Evolutionary conservation across 495 filamentous ascomycete species (phyloP).

Genomic region (Talaromyces ruber): DNA sequence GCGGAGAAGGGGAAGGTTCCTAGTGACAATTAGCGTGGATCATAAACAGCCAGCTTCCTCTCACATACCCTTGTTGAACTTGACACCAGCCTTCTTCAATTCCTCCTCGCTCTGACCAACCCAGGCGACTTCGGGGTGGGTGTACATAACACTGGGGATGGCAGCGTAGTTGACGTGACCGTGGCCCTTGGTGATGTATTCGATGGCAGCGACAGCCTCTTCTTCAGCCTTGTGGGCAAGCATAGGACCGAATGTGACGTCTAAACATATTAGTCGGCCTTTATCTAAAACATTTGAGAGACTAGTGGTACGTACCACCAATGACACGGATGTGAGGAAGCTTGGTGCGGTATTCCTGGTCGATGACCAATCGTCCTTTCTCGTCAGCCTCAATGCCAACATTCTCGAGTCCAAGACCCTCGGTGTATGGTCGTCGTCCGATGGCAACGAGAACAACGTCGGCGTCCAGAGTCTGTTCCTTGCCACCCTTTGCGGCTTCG

Average conservation of each 20-base stretch:
- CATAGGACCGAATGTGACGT: constrained; percentile 98
- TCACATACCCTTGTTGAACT: constrained; percentile 67
- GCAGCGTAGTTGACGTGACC: constrained; percentile 98
- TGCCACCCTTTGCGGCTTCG: constrained; percentile 93
- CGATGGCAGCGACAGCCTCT: constrained; percentile 86
- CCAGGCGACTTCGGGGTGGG: constrained; percentile 96
- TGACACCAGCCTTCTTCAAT: constrained; percentile 77
- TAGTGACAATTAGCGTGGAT: neutral
- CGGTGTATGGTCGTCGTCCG: constrained; percentile 89
- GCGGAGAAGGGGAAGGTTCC: constrained; percentile 87
- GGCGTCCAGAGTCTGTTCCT: constrained; percentile 83
- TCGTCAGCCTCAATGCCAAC: constrained; percentile 92
- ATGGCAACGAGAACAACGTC: constrained; percentile 97
- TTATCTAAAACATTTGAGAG: too few relatives aligned
- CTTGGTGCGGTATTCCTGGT: constrained; percentile 97
- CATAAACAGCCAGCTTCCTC: neutral
- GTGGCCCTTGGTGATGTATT: constrained; percentile 95
- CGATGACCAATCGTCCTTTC: constrained; percentile 87
- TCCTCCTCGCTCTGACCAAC: constrained; percentile 97
- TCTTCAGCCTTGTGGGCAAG: constrained; percentile 99
- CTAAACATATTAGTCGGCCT: too few relatives aligned
- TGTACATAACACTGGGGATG: constrained; percentile 99
- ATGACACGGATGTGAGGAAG: constrained; percentile 92
- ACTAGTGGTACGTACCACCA: constrained; percentile 30
- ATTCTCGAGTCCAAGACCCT: constrained; percentile 85